These are phyloP conservation scores for Solanum pimpinellifolium DNA, from an alignment of 257 asterid species.

Conservation along the genomic window DNA sequence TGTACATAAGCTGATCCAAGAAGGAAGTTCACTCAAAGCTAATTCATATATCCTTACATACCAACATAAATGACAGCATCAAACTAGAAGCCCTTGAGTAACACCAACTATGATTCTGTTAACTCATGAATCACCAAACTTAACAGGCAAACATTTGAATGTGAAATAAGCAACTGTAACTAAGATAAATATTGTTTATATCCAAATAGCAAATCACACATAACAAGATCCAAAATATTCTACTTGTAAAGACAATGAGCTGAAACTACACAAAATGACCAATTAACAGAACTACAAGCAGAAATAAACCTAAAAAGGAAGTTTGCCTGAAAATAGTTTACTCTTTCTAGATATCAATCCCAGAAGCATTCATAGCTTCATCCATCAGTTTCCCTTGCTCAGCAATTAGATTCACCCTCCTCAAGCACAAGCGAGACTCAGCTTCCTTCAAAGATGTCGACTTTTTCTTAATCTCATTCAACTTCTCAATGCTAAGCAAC, in stretches of 20 bases:
- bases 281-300: not conserved
- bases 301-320: not conserved
- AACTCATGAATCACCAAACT: not conserved
- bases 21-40: not conserved
- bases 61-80: not conserved
- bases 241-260: not conserved
- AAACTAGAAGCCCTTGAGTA: not conserved
- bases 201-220: not conserved
- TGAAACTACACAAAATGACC: not conserved
- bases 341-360: not conserved
- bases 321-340: not conserved
- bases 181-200: not conserved
- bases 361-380: slow-evolving; percentile 9
- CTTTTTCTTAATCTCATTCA: slow-evolving; percentile 19
- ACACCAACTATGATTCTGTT: not conserved
- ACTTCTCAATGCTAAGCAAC: slow-evolving; percentile 14
- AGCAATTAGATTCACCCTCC: slow-evolving; percentile 16
- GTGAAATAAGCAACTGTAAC: not conserved
- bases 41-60: not conserved
- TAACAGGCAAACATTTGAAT: not conserved
- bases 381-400: slow-evolving; percentile 25
- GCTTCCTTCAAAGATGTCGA: slow-evolving; percentile 21
- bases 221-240: not conserved
- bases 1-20: not conserved
- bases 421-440: slow-evolving; percentile 14